A percentile compares a stretch with the other conserved stretches of the same genome.
These are phyloP conservation scores for Pseudogymnoascus sp. DNA, from an alignment of 2,329 filamentous ascomycete species.

Conservation along the genomic window DNA sequence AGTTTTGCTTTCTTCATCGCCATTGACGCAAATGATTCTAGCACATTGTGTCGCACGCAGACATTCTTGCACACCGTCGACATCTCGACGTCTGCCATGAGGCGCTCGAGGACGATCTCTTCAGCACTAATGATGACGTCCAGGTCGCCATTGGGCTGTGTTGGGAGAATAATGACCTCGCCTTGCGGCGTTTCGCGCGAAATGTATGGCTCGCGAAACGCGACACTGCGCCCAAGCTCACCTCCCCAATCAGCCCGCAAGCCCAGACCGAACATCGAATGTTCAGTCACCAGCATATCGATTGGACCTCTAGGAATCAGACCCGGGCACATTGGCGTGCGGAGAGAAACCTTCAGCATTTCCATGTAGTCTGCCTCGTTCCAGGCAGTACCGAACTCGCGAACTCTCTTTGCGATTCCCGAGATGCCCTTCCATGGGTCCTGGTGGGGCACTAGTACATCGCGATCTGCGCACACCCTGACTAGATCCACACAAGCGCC, in stretches of 20 bases:
- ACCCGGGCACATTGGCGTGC: background rate
- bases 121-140: constrained; percentile 1
- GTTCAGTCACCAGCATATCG: constrained; percentile 1
- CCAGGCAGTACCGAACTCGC: background rate
- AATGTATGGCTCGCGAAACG: constrained; percentile 5
- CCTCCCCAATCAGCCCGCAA: constrained; percentile 1
- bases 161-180: constrained; percentile 5
- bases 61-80: background rate
- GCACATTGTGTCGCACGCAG: background rate
- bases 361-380: background rate
- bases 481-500: constrained; percentile 5
- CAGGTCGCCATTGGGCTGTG: background rate
- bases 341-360: background rate
- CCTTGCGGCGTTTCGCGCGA: background rate
- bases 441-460: background rate
- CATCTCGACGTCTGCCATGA: background rate
- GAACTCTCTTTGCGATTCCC: background rate
- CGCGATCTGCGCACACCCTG: background rate
- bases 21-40: background rate
- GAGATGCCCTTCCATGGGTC: background rate
- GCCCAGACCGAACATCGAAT: background rate
- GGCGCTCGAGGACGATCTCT: background rate
- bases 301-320: constrained; percentile 1
- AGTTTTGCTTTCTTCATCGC: background rate
- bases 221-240: background rate